Evolutionary conservation across 2,329 filamentous ascomycete species (phyloP).

Genomic region (Trichoderma atroviride): DNA sequence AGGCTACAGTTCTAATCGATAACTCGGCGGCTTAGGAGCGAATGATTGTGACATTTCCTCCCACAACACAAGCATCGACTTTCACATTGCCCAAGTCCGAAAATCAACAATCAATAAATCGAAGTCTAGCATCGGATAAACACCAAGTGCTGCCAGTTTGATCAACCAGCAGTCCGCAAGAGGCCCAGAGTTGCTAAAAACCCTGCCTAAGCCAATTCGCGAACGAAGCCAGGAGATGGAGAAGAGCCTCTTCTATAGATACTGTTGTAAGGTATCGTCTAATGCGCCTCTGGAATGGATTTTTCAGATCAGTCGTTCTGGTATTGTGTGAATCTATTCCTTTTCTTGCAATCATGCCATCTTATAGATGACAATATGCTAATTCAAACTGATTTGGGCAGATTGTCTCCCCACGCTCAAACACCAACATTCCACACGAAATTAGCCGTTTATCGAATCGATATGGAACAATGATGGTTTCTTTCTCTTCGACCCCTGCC

Average conservation of each 20-base stretch:
- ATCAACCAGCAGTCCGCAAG: neutral
- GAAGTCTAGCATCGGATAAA: neutral
- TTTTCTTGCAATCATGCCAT: neutral
- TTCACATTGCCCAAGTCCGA: too few species aligned
- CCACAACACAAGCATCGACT: neutral
- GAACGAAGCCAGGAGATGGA: neutral
- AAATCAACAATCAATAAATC: neutral
- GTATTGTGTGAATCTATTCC: neutral
- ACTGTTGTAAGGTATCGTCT: neutral
- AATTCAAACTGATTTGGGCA: neutral
- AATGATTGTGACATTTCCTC: neutral
- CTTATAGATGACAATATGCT: neutral
- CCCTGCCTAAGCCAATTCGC: neutral
- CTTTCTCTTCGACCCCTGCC: neutral
- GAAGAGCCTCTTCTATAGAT: neutral
- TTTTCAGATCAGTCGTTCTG: neutral
- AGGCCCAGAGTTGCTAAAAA: neutral
- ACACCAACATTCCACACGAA: neutral
- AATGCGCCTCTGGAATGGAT: neutral
- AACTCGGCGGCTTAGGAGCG: neutral
- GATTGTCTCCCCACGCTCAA: neutral
- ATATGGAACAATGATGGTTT: neutral
- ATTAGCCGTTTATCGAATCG: neutral
- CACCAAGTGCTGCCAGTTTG: neutral
- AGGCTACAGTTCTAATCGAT: neutral